phyloP scores from a whole-genome alignment of 257 asterid species.

The Plantago ovata region DNA sequence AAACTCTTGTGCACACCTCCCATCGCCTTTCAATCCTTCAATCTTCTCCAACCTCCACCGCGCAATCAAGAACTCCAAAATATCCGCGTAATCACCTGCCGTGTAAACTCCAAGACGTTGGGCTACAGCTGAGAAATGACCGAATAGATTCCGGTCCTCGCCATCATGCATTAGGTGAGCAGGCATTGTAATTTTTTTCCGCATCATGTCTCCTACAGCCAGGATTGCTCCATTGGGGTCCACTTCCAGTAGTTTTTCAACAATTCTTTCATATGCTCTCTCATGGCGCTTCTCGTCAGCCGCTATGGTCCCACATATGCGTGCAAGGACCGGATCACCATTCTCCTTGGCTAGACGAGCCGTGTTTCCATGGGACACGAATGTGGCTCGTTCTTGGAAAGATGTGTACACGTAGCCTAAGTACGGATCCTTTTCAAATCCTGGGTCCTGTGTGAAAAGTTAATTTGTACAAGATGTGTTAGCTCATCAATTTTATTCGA shows the following conservation, averaged over 20 bases:
- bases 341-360: conserved; percentile 27
- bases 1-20: conserved; percentile 29
- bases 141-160: conserved; percentile 20
- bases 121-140: conserved; percentile 20
- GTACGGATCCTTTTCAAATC: too few species aligned
- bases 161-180: conserved; percentile 35
- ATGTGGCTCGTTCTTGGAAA: too few species aligned
- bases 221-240: conserved; percentile 28
- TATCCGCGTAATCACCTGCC: conserved; percentile 22
- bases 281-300: conserved; percentile 41
- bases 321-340: conserved; percentile 30
- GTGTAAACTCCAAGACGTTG: conserved; percentile 26
- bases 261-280: conserved; percentile 20
- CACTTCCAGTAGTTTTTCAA: conserved; percentile 27
- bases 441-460: too few species aligned
- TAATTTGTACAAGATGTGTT: too few species aligned
- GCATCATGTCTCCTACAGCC: conserved; percentile 37
- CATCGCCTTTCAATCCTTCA: conserved; percentile 21
- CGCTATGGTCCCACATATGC: conserved; percentile 37
- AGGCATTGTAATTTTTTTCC: conserved; percentile 35
- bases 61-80: conserved; percentile 29
- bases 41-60: conserved; percentile 32
- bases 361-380: background rate
- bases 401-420: too few species aligned
- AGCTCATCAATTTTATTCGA: too few species aligned